These are phyloP conservation scores for Halophytophthora polymorphica DNA, from an alignment of 352 stramenopile species.

Conservation along the genomic window DNA sequence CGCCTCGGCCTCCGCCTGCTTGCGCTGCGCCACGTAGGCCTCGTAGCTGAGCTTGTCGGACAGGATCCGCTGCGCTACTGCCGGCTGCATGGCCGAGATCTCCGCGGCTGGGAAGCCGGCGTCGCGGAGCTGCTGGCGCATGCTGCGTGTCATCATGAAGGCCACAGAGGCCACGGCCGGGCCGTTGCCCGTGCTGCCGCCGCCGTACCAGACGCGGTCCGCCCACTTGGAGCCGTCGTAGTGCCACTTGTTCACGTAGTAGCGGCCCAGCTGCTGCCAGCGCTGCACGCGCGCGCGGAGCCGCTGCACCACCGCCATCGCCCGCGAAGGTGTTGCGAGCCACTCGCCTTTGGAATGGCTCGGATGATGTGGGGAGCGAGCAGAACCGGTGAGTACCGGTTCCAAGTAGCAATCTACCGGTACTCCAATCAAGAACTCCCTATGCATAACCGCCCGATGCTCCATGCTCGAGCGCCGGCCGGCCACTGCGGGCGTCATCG, in stretches of 20 bases:
- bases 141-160: constrained; percentile 83
- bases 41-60: constrained; percentile 54
- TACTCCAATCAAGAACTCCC: too few species aligned
- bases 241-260: constrained; percentile 85
- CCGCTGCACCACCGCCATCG: constrained; percentile 33
- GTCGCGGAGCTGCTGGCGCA: constrained; percentile 58
- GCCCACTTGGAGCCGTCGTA: constrained; percentile 76
- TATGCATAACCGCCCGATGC: too few species aligned
- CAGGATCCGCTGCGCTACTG: constrained; percentile 55
- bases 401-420: too few species aligned
- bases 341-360: too few species aligned
- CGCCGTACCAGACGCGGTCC: constrained; percentile 69
- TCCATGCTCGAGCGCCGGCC: too few species aligned
- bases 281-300: constrained; percentile 46
- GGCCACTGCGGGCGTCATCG: too few species aligned
- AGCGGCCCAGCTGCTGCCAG: constrained; percentile 64
- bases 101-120: constrained; percentile 52
- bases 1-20: constrained; percentile 31
- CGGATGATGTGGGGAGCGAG: too few species aligned
- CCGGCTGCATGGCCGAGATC: constrained; percentile 62
- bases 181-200: constrained; percentile 32
- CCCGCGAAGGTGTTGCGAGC: background rate
- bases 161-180: constrained; percentile 64
- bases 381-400: too few species aligned
- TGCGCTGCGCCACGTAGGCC: constrained; percentile 42